These are phyloP conservation scores for Amniculicola lignicola DNA, from an alignment of 495 filamentous ascomycete species.

Conservation along the genomic window DNA sequence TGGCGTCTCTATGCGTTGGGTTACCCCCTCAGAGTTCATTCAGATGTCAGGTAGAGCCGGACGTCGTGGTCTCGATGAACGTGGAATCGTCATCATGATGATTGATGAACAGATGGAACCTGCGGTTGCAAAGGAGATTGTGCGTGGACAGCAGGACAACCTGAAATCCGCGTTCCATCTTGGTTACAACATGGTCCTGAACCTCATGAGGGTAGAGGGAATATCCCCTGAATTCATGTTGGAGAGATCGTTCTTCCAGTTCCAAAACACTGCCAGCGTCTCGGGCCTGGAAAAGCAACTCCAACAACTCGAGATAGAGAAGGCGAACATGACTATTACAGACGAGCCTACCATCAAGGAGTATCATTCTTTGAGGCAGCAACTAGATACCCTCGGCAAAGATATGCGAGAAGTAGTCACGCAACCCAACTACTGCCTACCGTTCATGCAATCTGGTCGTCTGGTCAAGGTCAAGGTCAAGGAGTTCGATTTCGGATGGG, in stretches of 20 bases:
- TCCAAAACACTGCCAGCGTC: constrained; percentile 87
- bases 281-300: constrained; percentile 76
- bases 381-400: constrained; percentile 73
- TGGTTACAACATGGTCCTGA: constrained; percentile 99
- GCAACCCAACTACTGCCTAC: constrained; percentile 77
- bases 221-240: constrained; percentile 97
- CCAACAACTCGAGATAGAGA: constrained; percentile 66
- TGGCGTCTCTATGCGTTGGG: constrained; percentile 73
- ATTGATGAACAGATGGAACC: constrained; percentile 95
- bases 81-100: constrained; percentile 99
- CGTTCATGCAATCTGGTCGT: constrained; percentile 77
- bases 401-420: constrained; percentile 87
- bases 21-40: constrained; percentile 94
- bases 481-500: constrained; percentile 88
- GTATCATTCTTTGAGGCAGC: constrained; percentile 82
- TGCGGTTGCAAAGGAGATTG: constrained; percentile 85
- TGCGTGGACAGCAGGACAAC: constrained; percentile 91
- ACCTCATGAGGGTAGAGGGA: constrained; percentile 90
- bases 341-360: constrained; percentile 88
- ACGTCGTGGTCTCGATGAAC: constrained; percentile 92
- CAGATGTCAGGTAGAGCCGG: constrained; percentile 98
- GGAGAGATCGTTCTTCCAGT: constrained; percentile 94
- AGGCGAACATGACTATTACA: constrained; percentile 66
- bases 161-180: constrained; percentile 97
- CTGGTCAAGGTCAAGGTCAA: constrained; percentile 77